phyloP scores from a whole-genome alignment of 2,329 filamentous ascomycete species.

The Claviceps cyperi region DNA sequence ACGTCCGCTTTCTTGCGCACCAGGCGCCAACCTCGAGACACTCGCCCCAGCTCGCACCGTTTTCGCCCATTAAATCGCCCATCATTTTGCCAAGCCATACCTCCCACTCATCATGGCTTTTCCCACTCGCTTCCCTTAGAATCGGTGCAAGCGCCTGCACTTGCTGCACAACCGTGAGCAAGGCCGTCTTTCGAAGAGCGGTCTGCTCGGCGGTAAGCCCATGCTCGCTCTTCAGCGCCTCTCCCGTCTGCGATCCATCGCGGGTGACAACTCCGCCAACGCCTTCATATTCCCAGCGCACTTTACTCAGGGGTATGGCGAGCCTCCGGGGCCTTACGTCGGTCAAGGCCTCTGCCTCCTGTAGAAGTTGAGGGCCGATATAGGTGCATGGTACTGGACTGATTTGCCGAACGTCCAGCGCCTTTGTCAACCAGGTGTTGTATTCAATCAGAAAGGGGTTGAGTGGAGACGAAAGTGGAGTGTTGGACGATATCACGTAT shows the following conservation, averaged over 20 bases:
- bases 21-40: conserved; percentile 80
- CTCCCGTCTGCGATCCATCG: conserved; percentile 45
- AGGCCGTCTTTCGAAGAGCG: conserved; percentile 63
- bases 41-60: conserved; percentile 68
- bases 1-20: conserved; percentile 60
- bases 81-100: conserved; percentile 81
- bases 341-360: conserved; percentile 58
- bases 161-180: conserved; percentile 67
- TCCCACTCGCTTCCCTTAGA: conserved; percentile 67
- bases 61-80: conserved; percentile 65
- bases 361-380: conserved; percentile 62
- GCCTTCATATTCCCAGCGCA: conserved; percentile 75
- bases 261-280: conserved; percentile 48
- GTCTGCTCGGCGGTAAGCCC: conserved; percentile 52
- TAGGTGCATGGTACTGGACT: conserved; percentile 64
- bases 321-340: conserved; percentile 61
- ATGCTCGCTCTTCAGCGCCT: conserved; percentile 26
- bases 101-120: conserved; percentile 87
- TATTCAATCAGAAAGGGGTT: conserved; percentile 75
- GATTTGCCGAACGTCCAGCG: conserved; percentile 56
- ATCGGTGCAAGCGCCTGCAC: conserved; percentile 76
- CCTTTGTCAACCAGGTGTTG: conserved; percentile 67
- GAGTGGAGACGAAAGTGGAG: conserved; percentile 63
- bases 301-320: conserved; percentile 73
- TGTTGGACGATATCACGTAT: conserved; percentile 70